Conservation (phyloP, 148 eudicot genomes). For the Salicornia ramosissima region DNA sequence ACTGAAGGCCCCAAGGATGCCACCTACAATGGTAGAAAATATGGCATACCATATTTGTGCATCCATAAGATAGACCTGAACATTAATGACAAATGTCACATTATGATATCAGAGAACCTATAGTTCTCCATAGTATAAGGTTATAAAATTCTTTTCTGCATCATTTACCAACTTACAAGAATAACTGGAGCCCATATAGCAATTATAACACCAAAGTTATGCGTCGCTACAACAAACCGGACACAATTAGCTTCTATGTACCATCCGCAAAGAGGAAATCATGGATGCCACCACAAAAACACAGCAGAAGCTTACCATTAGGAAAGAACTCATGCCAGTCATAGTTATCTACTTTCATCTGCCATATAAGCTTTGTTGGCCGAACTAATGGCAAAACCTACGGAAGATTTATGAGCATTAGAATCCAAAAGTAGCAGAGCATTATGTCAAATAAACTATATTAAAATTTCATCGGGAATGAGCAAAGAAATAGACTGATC, state of each 20-base stretch:
- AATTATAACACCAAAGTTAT: constrained; percentile 71
- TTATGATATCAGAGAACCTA: constrained; percentile 13
- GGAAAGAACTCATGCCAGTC: constrained; percentile 95
- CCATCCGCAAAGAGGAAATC: constrained; percentile 6
- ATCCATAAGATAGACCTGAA: constrained; percentile 96
- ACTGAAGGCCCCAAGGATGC: constrained; percentile 95
- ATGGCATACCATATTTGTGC: constrained; percentile 99
- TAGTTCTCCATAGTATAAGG: constrained; percentile 3
- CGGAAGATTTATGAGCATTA: constrained; percentile 18
- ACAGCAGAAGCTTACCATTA: constrained; percentile 43
- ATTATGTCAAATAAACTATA: constrained; percentile 8
- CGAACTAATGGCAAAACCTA: constrained; percentile 75
- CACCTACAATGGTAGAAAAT: constrained; percentile 86
- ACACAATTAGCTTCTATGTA: constrained; percentile 22
- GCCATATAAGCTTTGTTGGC: constrained; percentile 79
- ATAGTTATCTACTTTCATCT: constrained; percentile 51
- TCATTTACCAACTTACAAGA: constrained; percentile 53
- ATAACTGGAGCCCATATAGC: constrained; percentile 91
- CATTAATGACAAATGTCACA: constrained; percentile 5
- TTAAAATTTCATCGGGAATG: neutral
- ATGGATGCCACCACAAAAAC: neutral
- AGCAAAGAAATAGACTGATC: neutral
- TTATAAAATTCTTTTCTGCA: neutral
- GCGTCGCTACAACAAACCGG: constrained; percentile 53
- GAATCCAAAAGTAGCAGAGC: constrained; percentile 13